Evolutionary conservation across 805 yeast species (phyloP), one percentile per base, ranked within the genome.

Genomic region (Helenozyma rhizophorensis): DNA sequence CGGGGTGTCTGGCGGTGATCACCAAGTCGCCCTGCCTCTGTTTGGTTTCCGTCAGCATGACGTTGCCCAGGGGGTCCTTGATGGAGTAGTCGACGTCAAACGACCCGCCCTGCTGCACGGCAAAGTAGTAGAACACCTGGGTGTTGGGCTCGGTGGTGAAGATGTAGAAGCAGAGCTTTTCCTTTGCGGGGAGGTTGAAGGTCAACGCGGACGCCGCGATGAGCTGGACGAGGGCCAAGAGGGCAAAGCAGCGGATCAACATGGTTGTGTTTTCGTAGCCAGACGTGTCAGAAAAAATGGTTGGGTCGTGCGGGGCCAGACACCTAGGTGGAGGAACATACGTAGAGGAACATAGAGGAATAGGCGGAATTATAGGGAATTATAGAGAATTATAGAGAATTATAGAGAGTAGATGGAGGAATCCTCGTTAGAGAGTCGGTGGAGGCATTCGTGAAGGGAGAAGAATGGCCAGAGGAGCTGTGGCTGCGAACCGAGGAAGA

Each of bases 21-120:
- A 76, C 66, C 66, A 81, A 81, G 51, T 87, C 95, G 9, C 89
- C 95, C 56, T 83, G 90, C 56, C 83, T 75, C 54, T 79, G 77
- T 45, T 79, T 78, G 29, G 65, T 63, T 33, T 80, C 82, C 21
- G 62, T 50, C 32, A 73, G 71, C 26, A 83, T 58, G 14, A 70
- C 54, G 28, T 65, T 68, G 21, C 78, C 77, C 33, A 64, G 62
- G 10, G 93, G 93, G 24, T 72, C 72, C 44, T 62, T 66, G 35
- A 80, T 65, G 23, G 68, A 58, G 60, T 85, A 85, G 54, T 84
- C 93, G 33, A 82, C 80, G 54, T 85, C 95, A 51, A 81, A 83
- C 23, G 82, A 64, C 13, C 93, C 87, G 35, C 89, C 93, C 21
- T 80, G 63, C 61, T 82, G 83, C 45, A 87, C 95, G 11, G 94